Evolutionary conservation across 148 eudicot species (phyloP).

Genomic region (Cornus controversa): DNA sequence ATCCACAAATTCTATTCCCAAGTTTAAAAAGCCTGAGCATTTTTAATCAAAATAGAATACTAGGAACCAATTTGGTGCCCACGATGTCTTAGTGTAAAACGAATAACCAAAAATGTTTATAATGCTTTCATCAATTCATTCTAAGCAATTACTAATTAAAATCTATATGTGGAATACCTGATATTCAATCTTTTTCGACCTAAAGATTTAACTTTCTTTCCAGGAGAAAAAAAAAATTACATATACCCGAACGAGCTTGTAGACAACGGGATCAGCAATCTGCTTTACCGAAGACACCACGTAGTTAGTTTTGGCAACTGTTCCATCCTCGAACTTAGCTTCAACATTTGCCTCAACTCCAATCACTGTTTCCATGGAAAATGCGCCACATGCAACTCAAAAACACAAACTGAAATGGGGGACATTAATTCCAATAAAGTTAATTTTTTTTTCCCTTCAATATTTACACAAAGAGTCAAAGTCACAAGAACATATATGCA

Average conservation of each 20-base stretch:
- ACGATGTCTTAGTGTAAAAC: not conserved
- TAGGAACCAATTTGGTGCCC: not conserved
- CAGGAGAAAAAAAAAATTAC: not conserved
- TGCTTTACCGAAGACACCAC: constrained; percentile 29
- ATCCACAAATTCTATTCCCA: not conserved
- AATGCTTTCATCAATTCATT: not conserved
- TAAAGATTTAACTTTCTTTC: not conserved
- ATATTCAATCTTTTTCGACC: not conserved
- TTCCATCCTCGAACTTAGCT: constrained; percentile 25
- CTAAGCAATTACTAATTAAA: not conserved
- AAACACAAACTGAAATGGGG: constrained; percentile 34
- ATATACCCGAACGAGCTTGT: constrained; percentile 82
- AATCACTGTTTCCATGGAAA: constrained; percentile 56
- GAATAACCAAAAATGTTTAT: not conserved
- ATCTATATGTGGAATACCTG: not conserved
- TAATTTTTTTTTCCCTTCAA: not conserved
- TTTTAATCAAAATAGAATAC: not conserved
- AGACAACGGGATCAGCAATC: constrained; percentile 73
- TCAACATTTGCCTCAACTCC: constrained; percentile 39
- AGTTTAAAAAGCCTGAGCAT: not conserved
- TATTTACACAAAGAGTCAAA: not conserved
- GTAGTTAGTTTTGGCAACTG: constrained; percentile 21
- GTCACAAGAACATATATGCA: no score
- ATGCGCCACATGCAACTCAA: constrained; percentile 42
- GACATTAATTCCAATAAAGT: not conserved